Evolutionary conservation across 495 filamentous ascomycete genomes (phyloP).

Genomic region (Aspergillus olivimuriae): DNA sequence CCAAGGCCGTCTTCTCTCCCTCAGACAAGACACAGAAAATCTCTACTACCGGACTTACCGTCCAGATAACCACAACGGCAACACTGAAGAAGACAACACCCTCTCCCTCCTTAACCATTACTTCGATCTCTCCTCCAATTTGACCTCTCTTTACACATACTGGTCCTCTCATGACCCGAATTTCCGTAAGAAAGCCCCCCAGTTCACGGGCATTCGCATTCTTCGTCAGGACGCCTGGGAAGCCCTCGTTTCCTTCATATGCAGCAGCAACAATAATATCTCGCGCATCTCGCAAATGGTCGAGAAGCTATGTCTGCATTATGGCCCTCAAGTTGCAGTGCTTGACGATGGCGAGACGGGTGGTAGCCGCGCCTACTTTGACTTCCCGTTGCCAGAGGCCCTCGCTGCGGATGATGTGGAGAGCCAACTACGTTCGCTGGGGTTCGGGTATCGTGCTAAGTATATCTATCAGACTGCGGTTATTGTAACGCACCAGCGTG

Average conservation of each 20-base stretch:
- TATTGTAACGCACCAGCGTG: slow-evolving; percentile 59
- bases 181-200: slow-evolving; percentile 80
- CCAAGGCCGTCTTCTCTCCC: slow-evolving; percentile 72
- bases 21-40: slow-evolving; percentile 72
- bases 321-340: slow-evolving; percentile 69
- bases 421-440: slow-evolving; percentile 66
- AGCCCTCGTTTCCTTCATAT: slow-evolving; percentile 88
- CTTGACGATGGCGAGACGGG: too few relatives aligned
- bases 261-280: slow-evolving; percentile 99
- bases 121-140: slow-evolving; percentile 70
- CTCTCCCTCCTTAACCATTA: slow-evolving; percentile 66
- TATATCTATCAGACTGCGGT: slow-evolving; percentile 82
- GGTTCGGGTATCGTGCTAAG: slow-evolving; percentile 91
- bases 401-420: slow-evolving; percentile 68
- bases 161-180: slow-evolving; percentile 85
- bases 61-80: not conserved
- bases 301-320: slow-evolving; percentile 80
- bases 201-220: slow-evolving; percentile 90
- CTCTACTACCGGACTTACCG: slow-evolving; percentile 75
- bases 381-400: slow-evolving; percentile 73
- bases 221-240: slow-evolving; percentile 96
- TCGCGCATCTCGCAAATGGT: slow-evolving; percentile 93
- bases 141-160: slow-evolving; percentile 70
- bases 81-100: slow-evolving; percentile 51
- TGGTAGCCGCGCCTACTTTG: slow-evolving; percentile 71